Evolutionary conservation across 1,284 basidiomycete species (phyloP), one percentile per base, ranked within the genome.

Genomic region (Phlebopus sp.): DNA sequence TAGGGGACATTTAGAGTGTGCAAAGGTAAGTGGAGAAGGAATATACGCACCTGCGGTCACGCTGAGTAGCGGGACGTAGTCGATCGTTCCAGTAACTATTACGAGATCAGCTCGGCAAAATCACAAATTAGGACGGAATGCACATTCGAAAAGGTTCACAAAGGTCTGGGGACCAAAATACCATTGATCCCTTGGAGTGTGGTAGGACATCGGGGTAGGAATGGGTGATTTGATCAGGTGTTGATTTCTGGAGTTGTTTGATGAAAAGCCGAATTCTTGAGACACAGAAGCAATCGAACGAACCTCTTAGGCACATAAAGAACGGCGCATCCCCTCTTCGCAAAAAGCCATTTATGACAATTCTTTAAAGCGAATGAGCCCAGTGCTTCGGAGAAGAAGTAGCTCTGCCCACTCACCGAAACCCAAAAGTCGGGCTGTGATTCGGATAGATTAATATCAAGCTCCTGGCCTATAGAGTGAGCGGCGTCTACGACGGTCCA

Each of bases 281-380:
- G 19, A 41, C 35, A 35, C 36, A 35, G 21, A 37, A 21, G 10
- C 30, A 18, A 23, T 18, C 8, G 1, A 37, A 55, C 72, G 41
- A 49, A 88, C 90, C 87, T 73, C 55, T 77, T 76, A 0, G 92
- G 85, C 2, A 90, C 84, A 64, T 94, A 95, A 21, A 95, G 69
- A 11, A 88, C 70, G 0, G 90, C 86, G 45, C 78, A 82, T 7
- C 79, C 75, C 6, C 91, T 77, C 62, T 91, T 90, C 5, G 81
- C 78, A 55, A 72, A 82, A 2, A 93, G 68, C 91, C 92, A 93
- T 64, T 93, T 94, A 70, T 92, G 88, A 55, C 83, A 86, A 60
- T 91, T 92, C 79, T 84, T 44, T 27, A 2, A 2, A 32, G n/a
- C 3, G 23, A 49, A 46, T 34, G 36, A 47, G 36, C 5, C 44